Evolutionary conservation across 768 basidiomycete genomes (phyloP), one percentile per base, ranked within the genome.

Genomic region (Naematelia aurantialba): DNA sequence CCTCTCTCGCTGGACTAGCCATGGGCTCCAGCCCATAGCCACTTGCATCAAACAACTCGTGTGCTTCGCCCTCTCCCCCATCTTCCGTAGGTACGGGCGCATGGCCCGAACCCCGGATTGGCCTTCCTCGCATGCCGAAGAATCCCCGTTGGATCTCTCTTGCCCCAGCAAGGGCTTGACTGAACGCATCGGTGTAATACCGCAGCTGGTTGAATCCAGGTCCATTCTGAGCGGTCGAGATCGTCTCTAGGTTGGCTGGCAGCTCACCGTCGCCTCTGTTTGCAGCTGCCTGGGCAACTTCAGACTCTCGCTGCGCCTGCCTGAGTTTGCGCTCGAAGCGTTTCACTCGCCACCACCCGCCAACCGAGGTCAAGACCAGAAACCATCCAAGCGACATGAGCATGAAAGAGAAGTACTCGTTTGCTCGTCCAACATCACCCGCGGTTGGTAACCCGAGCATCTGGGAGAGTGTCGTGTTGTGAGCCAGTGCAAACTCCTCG

Each of bases 371-470:
- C 30, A 96, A 81, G 29, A 97, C 81, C 22, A 97, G 80, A 81
- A 94, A 91, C 92, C 92, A 96, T 17, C 59, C 93, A 46, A 92
- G 67, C 0, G 87, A 89, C 88, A 98, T 94, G 72, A 97, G 82
- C 55, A 93, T 76, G 79, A 96, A 91, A 1, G 91, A 86, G 45
- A 97, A 77, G 90, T 90, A 96, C 61, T 94, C 91, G 62, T 83
- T 85, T 5, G 89, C 85, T 49, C 72, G 50, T 1, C 75, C 74
- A 12, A 77, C 73, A 49, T 78, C 74, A 19, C 53, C 62, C 11
- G 74, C 70, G 45, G 59, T 66, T 2, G 77, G 76, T 11, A 72
- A 34, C 26, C 61, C 56, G 29, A 63, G 61, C 56, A 74, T 62
- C 44, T 63, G 61, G n/a, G 64, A 66, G 21, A 75, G 58, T 2